Evolutionary conservation across 2,329 filamentous ascomycete genomes (phyloP).

Genomic region (Diaporthe vaccinii): DNA sequence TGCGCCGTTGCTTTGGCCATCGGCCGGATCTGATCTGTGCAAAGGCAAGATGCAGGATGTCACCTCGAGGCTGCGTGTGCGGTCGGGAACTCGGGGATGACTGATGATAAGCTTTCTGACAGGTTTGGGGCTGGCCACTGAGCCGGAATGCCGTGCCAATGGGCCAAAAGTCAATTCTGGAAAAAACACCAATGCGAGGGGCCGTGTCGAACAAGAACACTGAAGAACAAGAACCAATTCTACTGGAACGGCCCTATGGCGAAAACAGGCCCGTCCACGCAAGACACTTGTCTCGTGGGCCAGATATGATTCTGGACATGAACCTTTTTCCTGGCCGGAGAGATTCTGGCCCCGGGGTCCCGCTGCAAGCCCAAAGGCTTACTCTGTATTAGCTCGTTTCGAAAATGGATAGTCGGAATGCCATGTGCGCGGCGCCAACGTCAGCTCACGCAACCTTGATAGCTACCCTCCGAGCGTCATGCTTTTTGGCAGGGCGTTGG

Average conservation of each 20-base stretch:
- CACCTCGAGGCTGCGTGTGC: not conserved
- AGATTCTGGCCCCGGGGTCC: not conserved
- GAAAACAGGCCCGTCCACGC: not conserved
- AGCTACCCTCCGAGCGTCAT: not conserved
- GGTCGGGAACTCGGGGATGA: slow-evolving; percentile 15
- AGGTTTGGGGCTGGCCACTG: slow-evolving; percentile 13
- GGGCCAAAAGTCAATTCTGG: slow-evolving; percentile 18
- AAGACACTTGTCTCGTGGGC: not conserved
- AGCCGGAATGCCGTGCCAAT: slow-evolving; percentile 3
- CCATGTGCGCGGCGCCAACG: slow-evolving; percentile 19
- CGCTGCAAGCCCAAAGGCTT: slow-evolving; percentile 5
- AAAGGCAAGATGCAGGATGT: slow-evolving; percentile 22
- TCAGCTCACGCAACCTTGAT: slow-evolving; percentile 16
- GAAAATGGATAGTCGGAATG: not conserved
- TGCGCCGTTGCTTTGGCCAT: slow-evolving; percentile 22
- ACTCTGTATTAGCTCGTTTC: slow-evolving; percentile 22
- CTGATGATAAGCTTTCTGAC: slow-evolving; percentile 21
- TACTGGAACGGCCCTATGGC: not conserved
- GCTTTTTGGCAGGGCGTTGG: slow-evolving; percentile 14
- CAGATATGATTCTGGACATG: not conserved
- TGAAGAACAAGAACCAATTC: not conserved
- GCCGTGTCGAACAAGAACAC: not conserved
- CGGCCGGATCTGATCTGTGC: slow-evolving; percentile 24
- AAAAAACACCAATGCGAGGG: not conserved
- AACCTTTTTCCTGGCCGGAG: not conserved